A percentile compares a stretch with the other conserved stretches of the same genome.
phyloP scores from a whole-genome alignment of 2,329 filamentous ascomycete species.

The Phyllosticta citribraziliensis region DNA sequence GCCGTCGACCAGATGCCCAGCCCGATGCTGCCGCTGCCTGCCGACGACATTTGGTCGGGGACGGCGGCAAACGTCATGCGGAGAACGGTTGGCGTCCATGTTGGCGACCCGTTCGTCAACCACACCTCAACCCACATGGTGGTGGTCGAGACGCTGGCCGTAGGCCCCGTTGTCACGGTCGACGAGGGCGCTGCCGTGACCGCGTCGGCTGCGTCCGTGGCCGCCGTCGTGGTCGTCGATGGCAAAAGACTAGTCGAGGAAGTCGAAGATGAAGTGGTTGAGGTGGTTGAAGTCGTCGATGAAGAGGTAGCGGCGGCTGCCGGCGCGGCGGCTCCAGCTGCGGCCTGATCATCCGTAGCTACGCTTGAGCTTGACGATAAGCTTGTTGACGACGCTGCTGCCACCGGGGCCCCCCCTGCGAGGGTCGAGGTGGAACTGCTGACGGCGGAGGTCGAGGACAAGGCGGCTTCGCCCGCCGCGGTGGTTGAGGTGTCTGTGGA shows the following conservation, averaged over 20 bases:
- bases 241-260: not conserved
- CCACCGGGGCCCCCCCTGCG: not conserved
- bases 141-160: not conserved
- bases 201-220: not conserved
- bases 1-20: not conserved
- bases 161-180: not conserved
- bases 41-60: not conserved
- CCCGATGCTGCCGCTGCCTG: not conserved
- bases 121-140: not conserved
- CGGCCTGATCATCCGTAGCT: not conserved
- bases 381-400: not conserved
- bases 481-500: not conserved
- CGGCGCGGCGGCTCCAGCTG: not conserved
- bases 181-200: not conserved
- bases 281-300: not conserved
- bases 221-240: not conserved
- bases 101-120: not conserved
- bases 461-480: not conserved
- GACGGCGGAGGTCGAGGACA: not conserved
- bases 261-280: not conserved
- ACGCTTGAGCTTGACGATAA: not conserved
- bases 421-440: not conserved
- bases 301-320: not conserved
- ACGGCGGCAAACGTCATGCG: not conserved
- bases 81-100: not conserved